phyloP scores from a whole-genome alignment of 306 rosid genomes.

The Citrullus mucosospermus region DNA sequence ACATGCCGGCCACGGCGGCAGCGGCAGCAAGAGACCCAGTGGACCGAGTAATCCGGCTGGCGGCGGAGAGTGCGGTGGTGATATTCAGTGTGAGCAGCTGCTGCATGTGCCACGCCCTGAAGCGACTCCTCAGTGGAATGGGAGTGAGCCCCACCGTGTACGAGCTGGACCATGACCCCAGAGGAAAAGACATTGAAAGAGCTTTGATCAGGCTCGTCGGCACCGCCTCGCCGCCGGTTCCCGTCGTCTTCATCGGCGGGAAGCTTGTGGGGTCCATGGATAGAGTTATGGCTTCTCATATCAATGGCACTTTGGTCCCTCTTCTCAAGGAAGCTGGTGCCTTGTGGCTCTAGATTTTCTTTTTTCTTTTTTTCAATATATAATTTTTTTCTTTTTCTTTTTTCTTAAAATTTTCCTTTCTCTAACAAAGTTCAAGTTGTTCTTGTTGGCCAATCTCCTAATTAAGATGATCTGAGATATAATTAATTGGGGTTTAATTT shows the following conservation, averaged over 20 bases:
- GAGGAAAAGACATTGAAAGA: constrained; percentile 69
- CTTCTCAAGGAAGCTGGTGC: constrained; percentile 98
- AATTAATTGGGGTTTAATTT: background rate
- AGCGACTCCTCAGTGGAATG: constrained; percentile 85
- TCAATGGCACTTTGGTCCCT: constrained; percentile 78
- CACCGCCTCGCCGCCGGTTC: constrained; percentile 31
- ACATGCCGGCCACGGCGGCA: constrained; percentile 17
- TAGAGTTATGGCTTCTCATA: constrained; percentile 83
- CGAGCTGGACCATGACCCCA: constrained; percentile 74
- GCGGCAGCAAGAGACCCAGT: constrained; percentile 33
- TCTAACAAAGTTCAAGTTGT: background rate
- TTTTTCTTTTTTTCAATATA: background rate
- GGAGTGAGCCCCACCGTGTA: constrained; percentile 78
- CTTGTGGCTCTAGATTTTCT: constrained; percentile 50
- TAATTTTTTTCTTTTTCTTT: background rate
- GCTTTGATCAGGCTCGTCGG: constrained; percentile 60
- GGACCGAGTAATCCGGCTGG: constrained; percentile 62
- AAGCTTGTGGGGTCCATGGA: constrained; percentile 84
- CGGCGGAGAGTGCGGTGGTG: constrained; percentile 83
- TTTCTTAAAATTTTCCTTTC: background rate
- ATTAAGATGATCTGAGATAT: background rate
- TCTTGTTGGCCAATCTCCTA: no score
- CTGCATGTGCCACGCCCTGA: constrained; percentile 94
- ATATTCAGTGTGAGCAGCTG: constrained; percentile 84
- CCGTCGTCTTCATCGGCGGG: constrained; percentile 86